These are phyloP conservation scores for Tulasnella sp. DNA, from an alignment of 768 basidiomycete species.

Conservation along the genomic window DNA sequence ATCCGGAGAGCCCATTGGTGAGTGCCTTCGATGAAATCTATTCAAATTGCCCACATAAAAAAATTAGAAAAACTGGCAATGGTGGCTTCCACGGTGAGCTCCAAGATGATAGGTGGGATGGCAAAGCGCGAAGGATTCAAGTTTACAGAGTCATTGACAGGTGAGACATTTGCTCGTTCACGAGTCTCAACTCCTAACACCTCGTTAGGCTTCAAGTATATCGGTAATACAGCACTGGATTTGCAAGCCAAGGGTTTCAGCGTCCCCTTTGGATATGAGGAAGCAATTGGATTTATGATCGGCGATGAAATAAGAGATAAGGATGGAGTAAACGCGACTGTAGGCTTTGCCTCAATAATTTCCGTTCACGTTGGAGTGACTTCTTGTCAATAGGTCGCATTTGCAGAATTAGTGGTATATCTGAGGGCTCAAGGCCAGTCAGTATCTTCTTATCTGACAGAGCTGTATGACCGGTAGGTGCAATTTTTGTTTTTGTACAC, in stretches of 20 bases:
- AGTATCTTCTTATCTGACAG: constrained; percentile 44
- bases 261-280: constrained; percentile 76
- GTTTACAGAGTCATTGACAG: constrained; percentile 77
- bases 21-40: not conserved
- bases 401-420: constrained; percentile 50
- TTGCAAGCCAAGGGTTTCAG: constrained; percentile 54
- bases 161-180: constrained; percentile 27
- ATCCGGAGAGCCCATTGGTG: constrained; percentile 35
- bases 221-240: constrained; percentile 66
- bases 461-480: constrained; percentile 22
- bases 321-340: constrained; percentile 74
- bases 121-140: constrained; percentile 64
- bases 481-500: not conserved
- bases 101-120: constrained; percentile 76
- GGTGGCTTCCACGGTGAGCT: constrained; percentile 83
- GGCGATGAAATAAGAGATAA: constrained; percentile 70
- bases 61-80: constrained; percentile 52
- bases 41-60: not conserved
- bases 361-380: not conserved
- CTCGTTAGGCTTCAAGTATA: constrained; percentile 69
- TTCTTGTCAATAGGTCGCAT: constrained; percentile 36
- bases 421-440: constrained; percentile 42
- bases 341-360: constrained; percentile 22
- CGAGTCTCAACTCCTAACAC: not conserved
- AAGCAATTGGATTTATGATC: constrained; percentile 88